These are phyloP conservation scores for Fusarium musae DNA, from an alignment of 2,329 filamentous ascomycete species.

Conservation along the genomic window DNA sequence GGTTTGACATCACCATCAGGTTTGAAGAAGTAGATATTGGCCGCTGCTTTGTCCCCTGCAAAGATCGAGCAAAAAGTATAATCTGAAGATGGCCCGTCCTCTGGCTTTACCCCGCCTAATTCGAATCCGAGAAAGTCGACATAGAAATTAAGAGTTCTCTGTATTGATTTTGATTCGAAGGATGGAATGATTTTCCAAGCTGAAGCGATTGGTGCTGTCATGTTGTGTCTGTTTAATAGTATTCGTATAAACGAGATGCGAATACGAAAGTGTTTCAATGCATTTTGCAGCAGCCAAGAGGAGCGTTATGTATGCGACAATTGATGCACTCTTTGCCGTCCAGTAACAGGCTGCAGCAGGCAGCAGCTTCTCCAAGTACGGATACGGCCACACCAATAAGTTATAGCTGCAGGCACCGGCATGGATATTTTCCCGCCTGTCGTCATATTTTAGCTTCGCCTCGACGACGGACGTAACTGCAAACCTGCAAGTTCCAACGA, in stretches of 20 bases:
- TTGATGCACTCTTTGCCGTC: slow-evolving; percentile 3
- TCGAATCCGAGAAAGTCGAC: slow-evolving; percentile 21
- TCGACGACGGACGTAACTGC: not conserved
- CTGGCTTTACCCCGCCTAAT: slow-evolving; percentile 17
- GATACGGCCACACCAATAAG: slow-evolving; percentile 22
- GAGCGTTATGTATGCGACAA: slow-evolving; percentile 11
- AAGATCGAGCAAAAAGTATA: slow-evolving; percentile 28
- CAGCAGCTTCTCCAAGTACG: not conserved
- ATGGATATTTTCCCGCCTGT: slow-evolving; percentile 11
- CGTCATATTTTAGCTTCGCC: slow-evolving; percentile 33
- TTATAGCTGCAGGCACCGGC: slow-evolving; percentile 17
- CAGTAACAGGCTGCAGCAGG: not conserved
- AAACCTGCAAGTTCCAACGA: slow-evolving; percentile 5
- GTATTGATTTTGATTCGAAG: slow-evolving; percentile 29
- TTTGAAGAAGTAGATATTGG: slow-evolving; percentile 36
- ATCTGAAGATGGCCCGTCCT: slow-evolving; percentile 6
- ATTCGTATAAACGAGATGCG: slow-evolving; percentile 28
- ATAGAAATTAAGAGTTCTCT: slow-evolving; percentile 19
- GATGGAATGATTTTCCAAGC: slow-evolving; percentile 32
- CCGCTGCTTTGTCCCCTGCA: slow-evolving; percentile 26
- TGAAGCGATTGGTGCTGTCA: slow-evolving; percentile 19
- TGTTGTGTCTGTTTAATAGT: slow-evolving; percentile 6
- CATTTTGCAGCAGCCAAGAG: not conserved
- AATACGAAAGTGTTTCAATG: slow-evolving; percentile 24
- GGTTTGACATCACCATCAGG: slow-evolving; percentile 6